Conservation (phyloP, 768 basidiomycete species). For the Podaxis carcinomalis region DNA sequence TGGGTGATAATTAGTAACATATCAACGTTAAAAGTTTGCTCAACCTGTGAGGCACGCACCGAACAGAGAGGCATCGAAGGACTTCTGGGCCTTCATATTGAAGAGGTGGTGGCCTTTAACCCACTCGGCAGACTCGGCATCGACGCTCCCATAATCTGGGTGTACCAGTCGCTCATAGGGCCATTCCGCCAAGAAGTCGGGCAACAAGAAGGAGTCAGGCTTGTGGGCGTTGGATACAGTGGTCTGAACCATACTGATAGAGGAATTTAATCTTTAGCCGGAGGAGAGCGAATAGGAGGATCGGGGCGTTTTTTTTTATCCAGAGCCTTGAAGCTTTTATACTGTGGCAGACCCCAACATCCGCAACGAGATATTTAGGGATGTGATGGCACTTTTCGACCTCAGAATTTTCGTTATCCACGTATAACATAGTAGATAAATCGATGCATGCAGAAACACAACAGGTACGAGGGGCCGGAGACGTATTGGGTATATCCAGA, state of each 20-base stretch:
- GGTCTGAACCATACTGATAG: background rate
- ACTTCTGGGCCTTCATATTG: slow-evolving; percentile 18
- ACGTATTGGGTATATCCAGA: too few species aligned
- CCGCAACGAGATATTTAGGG: too few species aligned
- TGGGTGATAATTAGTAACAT: background rate
- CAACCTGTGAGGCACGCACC: slow-evolving; percentile 11
- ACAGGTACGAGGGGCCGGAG: too few species aligned
- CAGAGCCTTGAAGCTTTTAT: too few species aligned
- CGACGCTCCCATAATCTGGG: slow-evolving; percentile 15
- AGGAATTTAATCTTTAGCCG: background rate
- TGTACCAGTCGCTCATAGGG: slow-evolving; percentile 10
- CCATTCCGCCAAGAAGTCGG: slow-evolving; percentile 8
- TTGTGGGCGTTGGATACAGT: background rate
- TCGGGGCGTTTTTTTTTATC: too few species aligned
- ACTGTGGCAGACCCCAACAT: too few species aligned
- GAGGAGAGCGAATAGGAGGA: background rate
- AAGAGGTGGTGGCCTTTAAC: slow-evolving; percentile 21
- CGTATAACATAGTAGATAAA: too few species aligned
- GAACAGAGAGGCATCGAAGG: slow-evolving; percentile 21
- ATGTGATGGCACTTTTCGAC: too few species aligned
- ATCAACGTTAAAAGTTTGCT: background rate
- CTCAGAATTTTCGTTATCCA: too few species aligned
- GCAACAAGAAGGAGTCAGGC: slow-evolving; percentile 1
- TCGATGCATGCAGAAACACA: too few species aligned
- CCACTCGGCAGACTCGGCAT: slow-evolving; percentile 21